Percentiles rank a stretch among this genome's conserved stretches.
Evolutionary conservation across 805 yeast species (phyloP).

Genomic region (Ogataea pini): DNA sequence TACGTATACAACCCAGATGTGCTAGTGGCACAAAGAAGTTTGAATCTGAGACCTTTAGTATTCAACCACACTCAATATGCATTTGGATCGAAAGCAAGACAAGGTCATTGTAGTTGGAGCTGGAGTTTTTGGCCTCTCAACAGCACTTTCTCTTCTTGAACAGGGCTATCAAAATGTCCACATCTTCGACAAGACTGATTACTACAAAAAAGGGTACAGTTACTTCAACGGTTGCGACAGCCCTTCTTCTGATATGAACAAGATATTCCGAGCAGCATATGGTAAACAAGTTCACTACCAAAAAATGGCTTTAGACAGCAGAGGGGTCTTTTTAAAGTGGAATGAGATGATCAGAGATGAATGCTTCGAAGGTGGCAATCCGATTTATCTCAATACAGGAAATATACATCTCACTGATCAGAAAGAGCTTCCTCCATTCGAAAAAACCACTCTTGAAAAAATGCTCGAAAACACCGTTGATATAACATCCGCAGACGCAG

Average conservation of each 20-base stretch:
- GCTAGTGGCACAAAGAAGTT: no score
- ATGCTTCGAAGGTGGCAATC: slow-evolving; percentile 4
- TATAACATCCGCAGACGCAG: neutral
- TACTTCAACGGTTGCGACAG: slow-evolving; percentile 5
- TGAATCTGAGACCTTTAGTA: no score
- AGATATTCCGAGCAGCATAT: slow-evolving; percentile 3
- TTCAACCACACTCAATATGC: neutral
- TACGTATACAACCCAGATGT: no score
- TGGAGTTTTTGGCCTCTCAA: slow-evolving; percentile 2
- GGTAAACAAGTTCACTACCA: slow-evolving; percentile 4
- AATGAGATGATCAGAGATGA: slow-evolving; percentile 2
- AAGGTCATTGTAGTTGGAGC: slow-evolving; percentile 1
- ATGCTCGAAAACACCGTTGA: neutral
- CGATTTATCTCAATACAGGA: slow-evolving; percentile 2
- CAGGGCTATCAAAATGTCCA: slow-evolving; percentile 2
- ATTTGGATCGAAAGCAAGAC: neutral
- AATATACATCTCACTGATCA: slow-evolving; percentile 3
- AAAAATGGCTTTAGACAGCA: slow-evolving; percentile 3
- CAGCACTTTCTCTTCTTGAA: neutral
- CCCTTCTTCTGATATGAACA: slow-evolving; percentile 4
- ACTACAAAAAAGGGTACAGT: neutral
- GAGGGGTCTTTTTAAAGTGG: slow-evolving; percentile 1
- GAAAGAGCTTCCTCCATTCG: slow-evolving; percentile 1
- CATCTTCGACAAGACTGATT: slow-evolving; percentile 2
- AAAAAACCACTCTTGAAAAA: neutral